Evolutionary conservation across 1,284 basidiomycete genomes (phyloP).

Genomic region (Golubevia sp.): DNA sequence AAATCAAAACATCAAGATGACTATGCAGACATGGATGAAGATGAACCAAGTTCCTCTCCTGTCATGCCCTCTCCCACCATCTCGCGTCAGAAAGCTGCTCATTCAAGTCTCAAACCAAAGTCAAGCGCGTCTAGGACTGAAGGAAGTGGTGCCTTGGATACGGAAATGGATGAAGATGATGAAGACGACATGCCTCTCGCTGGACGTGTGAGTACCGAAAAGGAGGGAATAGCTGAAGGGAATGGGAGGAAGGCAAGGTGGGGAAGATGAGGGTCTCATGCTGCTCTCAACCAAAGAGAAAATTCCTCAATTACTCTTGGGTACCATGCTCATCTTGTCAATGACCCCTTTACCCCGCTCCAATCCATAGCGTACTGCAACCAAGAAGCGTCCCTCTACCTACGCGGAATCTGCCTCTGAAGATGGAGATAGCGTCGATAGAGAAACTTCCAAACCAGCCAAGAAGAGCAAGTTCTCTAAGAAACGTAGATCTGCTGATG

Average conservation of each 20-base stretch:
- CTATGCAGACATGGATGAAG: neutral
- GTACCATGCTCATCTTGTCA: no score
- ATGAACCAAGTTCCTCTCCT: neutral
- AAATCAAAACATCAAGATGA: no score
- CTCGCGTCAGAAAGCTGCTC: neutral
- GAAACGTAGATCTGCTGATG: slow-evolving; percentile 14
- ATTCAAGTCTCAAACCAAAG: neutral
- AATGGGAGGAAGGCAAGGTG: neutral
- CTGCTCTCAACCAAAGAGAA: no score
- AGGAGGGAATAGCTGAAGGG: no score
- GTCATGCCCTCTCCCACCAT: neutral
- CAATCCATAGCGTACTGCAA: slow-evolving; percentile 30
- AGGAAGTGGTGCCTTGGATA: slow-evolving; percentile 5
- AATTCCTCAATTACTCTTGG: no score
- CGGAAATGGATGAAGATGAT: slow-evolving; percentile 37
- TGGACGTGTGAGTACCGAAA: slow-evolving; percentile 17
- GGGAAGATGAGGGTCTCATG: no score
- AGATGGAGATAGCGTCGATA: neutral
- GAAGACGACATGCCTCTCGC: slow-evolving; percentile 58
- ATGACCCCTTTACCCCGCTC: no score
- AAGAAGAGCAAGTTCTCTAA: slow-evolving; percentile 15
- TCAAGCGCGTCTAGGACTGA: neutral
- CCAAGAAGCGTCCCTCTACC: slow-evolving; percentile 21
- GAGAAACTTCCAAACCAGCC: neutral
- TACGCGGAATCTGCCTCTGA: neutral